Base-by-base conservation (phyloP, 495 filamentous ascomycete species). In the Penicillium alfredii region DNA sequence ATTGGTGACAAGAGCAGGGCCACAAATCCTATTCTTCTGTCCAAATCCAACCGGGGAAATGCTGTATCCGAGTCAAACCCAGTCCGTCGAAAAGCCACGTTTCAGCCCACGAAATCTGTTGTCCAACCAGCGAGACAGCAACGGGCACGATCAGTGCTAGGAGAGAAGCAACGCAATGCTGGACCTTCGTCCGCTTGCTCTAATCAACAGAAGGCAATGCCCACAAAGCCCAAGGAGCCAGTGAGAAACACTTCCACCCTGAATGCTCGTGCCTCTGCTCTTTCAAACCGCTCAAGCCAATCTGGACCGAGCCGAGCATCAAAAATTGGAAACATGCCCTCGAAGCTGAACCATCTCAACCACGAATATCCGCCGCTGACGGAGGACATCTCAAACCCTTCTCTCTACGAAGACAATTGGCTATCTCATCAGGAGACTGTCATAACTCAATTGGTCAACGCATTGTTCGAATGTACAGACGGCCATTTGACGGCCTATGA, bases 391-490 rank as follows among this genome's bases (percentile, higher is more conserved):
- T 45, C 60, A 0, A 66, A 71, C 19, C 61, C 77, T 13, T 66
- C 73, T 36, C 62, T 83, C 49, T 83, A 82, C 45, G 77, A 82
- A 44, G 78, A 82, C 13, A 58, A 74, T 30, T 83, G 79, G 80
- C 74, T 83, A 20, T 61, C 59, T 9, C 68, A 81, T 38, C 77
- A 82, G 43, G 80, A 84, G 42, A 61, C 72, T 18, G 70, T 74
- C 8, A 69, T 84, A 18, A 72, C 75, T 4, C 77, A 81, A 42
- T 52, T 82, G 9, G 51, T 76, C 33, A 84, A 84, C 55, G 55
- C 59, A 1, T 49, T 82, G 15, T 72, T 81, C 31, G 55, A 71
- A 4, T 42, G 53, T 13, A 38, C 61, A 0, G 42, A 53, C 29
- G 35, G 47, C 6, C 39, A 33, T 18, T 19, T 13, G 18, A 30